Evolutionary conservation across 2,329 filamentous ascomycete genomes (phyloP), one percentile per base, ranked within the genome.

Genomic region (Cadophora malorum): DNA sequence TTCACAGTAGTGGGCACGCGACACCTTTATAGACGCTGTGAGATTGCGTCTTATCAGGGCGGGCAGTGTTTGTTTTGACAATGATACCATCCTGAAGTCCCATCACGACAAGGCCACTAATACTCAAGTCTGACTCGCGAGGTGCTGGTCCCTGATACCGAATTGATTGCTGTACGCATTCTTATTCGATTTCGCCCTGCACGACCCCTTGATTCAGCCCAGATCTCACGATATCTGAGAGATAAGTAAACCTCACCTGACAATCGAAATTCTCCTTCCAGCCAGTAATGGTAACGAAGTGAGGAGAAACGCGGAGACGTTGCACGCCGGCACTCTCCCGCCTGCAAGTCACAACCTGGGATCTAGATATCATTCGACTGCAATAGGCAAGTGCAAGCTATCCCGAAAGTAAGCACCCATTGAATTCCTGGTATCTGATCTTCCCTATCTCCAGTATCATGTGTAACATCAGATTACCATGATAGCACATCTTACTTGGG

Each of bases 41-140:
- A 52, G 41, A 31, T 60, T 64, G 63, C 65, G 60, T 67, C 71
- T 73, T 71, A 72, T 71, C 71, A 63, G 56, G 33, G 23, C 50
- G 47, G 52, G 59, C 49, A 58, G 59, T 38, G 47, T 69, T 66
- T 63, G 63, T 67, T 68, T 63, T 67, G 64, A 64, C 49, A 64
- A 69, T 70, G 67, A 58, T 69, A 71, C 66, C 67, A 72, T 71
- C 62, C 62, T 41, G 59, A 67, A 70, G 41, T 52, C 68, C 65
- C 68, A 66, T 67, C 70, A 66, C 70, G 67, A 69, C 65, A 49
- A 52, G 33, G 38, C 67, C 60, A 69, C 47, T 63, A 41, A 63
- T 8, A 7, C n/a, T 31, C 14, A 50, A 50, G 19, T 31, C 52
- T 63, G 66, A 66, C 69, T 68, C 64, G 69, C 64, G 52, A 70